Evolutionary conservation across 306 rosid species (phyloP), one percentile per base, ranked within the genome.

Genomic region (Ammopiptanthus mongolicus): DNA sequence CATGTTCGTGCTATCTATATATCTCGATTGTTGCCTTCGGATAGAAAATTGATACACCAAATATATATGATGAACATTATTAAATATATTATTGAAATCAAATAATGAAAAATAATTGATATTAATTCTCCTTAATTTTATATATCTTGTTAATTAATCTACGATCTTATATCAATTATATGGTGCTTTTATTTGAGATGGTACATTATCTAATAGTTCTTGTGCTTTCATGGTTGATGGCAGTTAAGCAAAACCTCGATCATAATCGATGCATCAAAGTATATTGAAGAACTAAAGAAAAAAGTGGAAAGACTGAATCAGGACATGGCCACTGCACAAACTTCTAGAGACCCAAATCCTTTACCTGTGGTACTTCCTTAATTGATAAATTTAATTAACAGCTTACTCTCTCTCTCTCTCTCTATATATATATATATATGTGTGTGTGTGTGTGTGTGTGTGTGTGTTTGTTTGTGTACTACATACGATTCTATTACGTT

Each of bases 231-330:
- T 39, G 78, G 29, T 57, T 52, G 74, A 34, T 81, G 81, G 82
- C 91, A 91, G 97, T 78, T 86, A 37, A 84, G 75, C 80, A 46
- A 85, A 25, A 79, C 85, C 58, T 89, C 95, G 11, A 89, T 89
- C 84, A 81, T 91, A 71, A 71, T 77, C 31, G 97, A 91, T 64
- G 95, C 97, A 39, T 87, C 95, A 36, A 89, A 86, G 79, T 91
- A 89, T 25, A 86, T 91, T 17, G 78, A 78, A 82, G 92, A 87
- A 59, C 91, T 89, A 25, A 91, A 91, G 73, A 86, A 86, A 44
- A 87, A 86, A 51, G 97, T 91, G 10, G 91, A 87, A 73, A 81
- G 81, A 74, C 69, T 86, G 78, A 89, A 89, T 69, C 79, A 84
- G 74, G 95, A 89, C 46, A 59, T 87, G 12, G 56, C 84, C 36